Conservation (phyloP, 2,329 filamentous ascomycete genomes). For the Fusarium algeriense region DNA sequence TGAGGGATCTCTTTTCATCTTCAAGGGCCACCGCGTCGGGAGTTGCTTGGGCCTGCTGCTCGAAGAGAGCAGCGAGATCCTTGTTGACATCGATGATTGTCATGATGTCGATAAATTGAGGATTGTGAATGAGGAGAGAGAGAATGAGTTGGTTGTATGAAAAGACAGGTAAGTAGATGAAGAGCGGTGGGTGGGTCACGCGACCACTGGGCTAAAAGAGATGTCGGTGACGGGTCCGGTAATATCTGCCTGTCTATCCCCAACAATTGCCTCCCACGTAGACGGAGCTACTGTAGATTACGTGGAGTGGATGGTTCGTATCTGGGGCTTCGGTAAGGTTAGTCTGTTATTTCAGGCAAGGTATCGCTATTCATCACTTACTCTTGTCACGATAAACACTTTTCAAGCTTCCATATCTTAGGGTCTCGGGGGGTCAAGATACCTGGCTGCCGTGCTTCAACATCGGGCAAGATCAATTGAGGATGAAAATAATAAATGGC, state of each 20-base stretch:
- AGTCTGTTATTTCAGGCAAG: neutral
- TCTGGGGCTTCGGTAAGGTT: constrained; percentile 14
- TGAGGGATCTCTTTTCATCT: constrained; percentile 74
- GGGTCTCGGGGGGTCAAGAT: constrained; percentile 31
- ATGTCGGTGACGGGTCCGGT: constrained; percentile 42
- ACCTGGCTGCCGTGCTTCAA: neutral
- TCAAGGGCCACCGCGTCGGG: constrained; percentile 79
- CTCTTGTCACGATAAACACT: constrained; percentile 1
- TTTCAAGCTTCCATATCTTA: constrained; percentile 27
- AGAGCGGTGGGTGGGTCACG: constrained; percentile 46
- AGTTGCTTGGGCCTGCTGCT: constrained; percentile 74
- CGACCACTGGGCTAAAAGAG: constrained; percentile 39
- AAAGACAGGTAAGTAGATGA: constrained; percentile 3
- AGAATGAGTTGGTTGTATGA: constrained; percentile 7
- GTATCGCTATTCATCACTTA: neutral
- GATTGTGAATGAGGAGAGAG: constrained; percentile 1
- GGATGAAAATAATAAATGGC: neutral
- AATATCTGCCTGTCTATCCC: constrained; percentile 22
- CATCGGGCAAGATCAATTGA: neutral
- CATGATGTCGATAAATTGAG: constrained; percentile 58
- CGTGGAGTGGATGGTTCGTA: constrained; percentile 30
- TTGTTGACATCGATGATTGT: constrained; percentile 76
- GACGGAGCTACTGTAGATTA: neutral
- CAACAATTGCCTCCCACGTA: constrained; percentile 32
- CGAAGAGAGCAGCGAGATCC: constrained; percentile 79